Conservation (phyloP, 768 basidiomycete species). For the Suillus variegatus region DNA sequence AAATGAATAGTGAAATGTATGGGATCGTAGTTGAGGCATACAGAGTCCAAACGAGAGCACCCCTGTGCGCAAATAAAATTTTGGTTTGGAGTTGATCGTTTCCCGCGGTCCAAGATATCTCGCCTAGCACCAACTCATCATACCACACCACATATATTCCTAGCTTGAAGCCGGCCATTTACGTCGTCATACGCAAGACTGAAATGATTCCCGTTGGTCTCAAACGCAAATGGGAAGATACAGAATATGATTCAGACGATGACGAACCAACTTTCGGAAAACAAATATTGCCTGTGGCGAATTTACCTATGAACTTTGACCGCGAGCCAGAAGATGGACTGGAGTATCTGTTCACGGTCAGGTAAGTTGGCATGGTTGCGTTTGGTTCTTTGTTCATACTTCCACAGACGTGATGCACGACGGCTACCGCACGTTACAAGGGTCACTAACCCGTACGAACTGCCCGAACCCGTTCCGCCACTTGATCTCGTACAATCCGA, state of each 20-base stretch:
- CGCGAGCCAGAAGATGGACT: constrained; percentile 68
- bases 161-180: neutral
- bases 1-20: constrained; percentile 6
- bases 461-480: constrained; percentile 21
- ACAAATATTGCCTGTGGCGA: constrained; percentile 81
- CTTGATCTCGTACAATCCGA: constrained; percentile 22
- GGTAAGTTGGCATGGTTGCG: constrained; percentile 43
- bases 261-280: constrained; percentile 64
- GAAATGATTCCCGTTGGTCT: constrained; percentile 20
- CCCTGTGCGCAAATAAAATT: constrained; percentile 1
- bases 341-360: constrained; percentile 81
- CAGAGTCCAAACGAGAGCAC: neutral
- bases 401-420: constrained; percentile 67
- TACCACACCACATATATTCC: neutral
- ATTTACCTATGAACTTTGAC: constrained; percentile 69
- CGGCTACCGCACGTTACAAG: constrained; percentile 63
- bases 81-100: neutral
- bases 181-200: neutral
- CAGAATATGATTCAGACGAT: constrained; percentile 50
- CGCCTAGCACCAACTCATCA: neutral
- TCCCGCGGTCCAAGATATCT: neutral
- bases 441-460: constrained; percentile 69
- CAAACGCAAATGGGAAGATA: constrained; percentile 60
- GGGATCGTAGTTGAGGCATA: constrained; percentile 6
- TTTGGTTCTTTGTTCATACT: constrained; percentile 14